Evolutionary conservation across 163 green algal genomes (phyloP), one percentile per base, ranked within the genome.

Genomic region (Scenedesmus sp.): DNA sequence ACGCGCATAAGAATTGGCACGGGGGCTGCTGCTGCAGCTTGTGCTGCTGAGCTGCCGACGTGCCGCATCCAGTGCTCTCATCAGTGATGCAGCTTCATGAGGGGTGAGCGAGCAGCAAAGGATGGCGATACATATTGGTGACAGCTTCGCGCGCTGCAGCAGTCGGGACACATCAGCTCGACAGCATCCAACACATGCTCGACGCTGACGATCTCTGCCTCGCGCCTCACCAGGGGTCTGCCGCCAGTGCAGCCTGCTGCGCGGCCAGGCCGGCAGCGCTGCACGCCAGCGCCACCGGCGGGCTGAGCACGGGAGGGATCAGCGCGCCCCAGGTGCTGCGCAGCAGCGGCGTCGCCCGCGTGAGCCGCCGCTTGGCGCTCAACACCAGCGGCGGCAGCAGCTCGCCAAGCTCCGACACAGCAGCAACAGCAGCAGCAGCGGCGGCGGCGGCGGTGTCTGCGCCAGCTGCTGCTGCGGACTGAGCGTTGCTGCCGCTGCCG

Each of bases 291-390:
- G 20, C 42, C 15, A 81, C 46, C 3, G 88, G 81, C 0, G 91
- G 91, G 37, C 53, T 90, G 26, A 92, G 88, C 53, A 94, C 91
- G 56, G 91, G 76, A 37, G 80, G 82, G 24, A 94, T 87, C 37
- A 92, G 68, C 16, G 87, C 87, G 30, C 80, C 80, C 81, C 81
- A 83, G 15, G 88, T 40, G 73, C 53, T 85, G 22, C 61, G 76
- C 82, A 94, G 65, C 40, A 94, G n/a, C 33, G 46, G n/a, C 24
- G 72, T 33, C 0, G 33, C 3, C 20, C 40, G 5, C 18, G 1
- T 2, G 13, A 90, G 72, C 43, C 85, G 70, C n/a, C 30, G 43
- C 43, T 49, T 73, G 22, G 72, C 49, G 42, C 85, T 90, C 20
- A 85, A 18, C 46, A 90, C 65, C 33, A 90, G 85, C 51, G 85